phyloP scores from a whole-genome alignment of 2,329 filamentous ascomycete species.

The Cladosporium phlei region DNA sequence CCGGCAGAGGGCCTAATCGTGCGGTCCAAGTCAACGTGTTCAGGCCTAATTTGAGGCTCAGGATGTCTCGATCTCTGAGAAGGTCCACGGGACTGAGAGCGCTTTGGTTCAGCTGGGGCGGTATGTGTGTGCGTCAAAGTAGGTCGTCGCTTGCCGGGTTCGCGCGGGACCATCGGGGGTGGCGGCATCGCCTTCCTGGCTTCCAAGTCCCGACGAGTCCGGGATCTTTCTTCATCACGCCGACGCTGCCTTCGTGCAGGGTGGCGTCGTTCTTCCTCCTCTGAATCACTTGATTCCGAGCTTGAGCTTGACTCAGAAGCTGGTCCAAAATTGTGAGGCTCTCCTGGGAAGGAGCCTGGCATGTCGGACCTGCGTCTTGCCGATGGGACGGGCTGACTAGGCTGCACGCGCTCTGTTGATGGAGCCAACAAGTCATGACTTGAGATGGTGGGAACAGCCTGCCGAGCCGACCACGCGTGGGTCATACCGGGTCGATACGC shows the following conservation, averaged over 20 bases:
- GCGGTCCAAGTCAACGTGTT: slow-evolving; percentile 25
- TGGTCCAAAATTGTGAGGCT: background rate
- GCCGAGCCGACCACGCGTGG: slow-evolving; percentile 27
- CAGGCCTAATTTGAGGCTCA: slow-evolving; percentile 19
- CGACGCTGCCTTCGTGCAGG: background rate
- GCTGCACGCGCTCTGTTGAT: background rate
- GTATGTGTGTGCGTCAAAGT: slow-evolving; percentile 12
- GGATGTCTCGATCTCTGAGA: slow-evolving; percentile 17
- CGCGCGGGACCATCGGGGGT: slow-evolving; percentile 6
- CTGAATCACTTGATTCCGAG: slow-evolving; percentile 2
- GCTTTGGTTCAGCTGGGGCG: slow-evolving; percentile 2
- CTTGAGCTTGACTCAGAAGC: slow-evolving; percentile 4
- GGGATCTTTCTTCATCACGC: slow-evolving; percentile 13
- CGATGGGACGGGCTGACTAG: slow-evolving; percentile 2
- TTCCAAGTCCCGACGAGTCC: slow-evolving; percentile 1
- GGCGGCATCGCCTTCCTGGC: slow-evolving; percentile 18
- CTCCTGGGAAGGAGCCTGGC: slow-evolving; percentile 9
- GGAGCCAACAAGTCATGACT: slow-evolving; percentile 13
- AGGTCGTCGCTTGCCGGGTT: slow-evolving; percentile 13
- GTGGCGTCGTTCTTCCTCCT: background rate
- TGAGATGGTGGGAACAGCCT: slow-evolving; percentile 17
- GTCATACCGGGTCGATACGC: slow-evolving; percentile 17
- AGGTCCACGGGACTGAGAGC: slow-evolving; percentile 8
- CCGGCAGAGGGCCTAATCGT: slow-evolving; percentile 20
- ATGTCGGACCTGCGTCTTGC: slow-evolving; percentile 4